phyloP scores from a whole-genome alignment of 164 flowering plant species.

The Stephania cephalantha region DNA sequence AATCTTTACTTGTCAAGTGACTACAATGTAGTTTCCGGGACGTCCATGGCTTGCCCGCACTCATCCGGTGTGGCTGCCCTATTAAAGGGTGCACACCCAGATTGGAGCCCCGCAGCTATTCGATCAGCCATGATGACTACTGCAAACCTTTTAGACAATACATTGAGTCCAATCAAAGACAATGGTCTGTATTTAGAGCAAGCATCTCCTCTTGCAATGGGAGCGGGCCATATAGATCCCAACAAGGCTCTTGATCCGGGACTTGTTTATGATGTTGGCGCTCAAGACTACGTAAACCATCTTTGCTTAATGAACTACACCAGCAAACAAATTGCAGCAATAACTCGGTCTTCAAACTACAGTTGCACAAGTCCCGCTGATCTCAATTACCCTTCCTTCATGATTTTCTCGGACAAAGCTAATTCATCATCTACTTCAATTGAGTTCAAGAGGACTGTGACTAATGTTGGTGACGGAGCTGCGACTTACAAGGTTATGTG shows the following conservation, averaged over 20 bases:
- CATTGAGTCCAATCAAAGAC: conserved; percentile 18
- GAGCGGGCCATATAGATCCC: conserved; percentile 38
- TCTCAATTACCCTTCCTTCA: conserved; percentile 58
- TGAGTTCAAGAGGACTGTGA: conserved; percentile 36
- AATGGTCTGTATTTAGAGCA: conserved; percentile 2
- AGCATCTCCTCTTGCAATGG: conserved; percentile 33
- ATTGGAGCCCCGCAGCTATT: conserved; percentile 44
- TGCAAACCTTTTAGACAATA: conserved; percentile 22
- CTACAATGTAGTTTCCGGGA: conserved; percentile 31
- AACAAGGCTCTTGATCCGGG: conserved; percentile 48
- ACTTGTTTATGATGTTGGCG: conserved; percentile 31
- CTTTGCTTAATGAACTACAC: conserved; percentile 45
- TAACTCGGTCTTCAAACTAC: conserved; percentile 28
- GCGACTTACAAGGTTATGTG: conserved; percentile 31
- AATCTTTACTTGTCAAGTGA: conserved; percentile 18
- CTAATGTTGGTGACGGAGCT: conserved; percentile 40
- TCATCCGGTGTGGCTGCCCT: conserved; percentile 36
- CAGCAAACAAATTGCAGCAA: conserved; percentile 29
- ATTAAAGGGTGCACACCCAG: conserved; percentile 31
- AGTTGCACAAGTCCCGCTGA: conserved; percentile 32
- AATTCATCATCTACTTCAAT: not conserved
- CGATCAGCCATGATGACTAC: conserved; percentile 40
- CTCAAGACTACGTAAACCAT: conserved; percentile 36
- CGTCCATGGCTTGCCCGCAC: conserved; percentile 44
- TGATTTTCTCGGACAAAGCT: conserved; percentile 19